These are phyloP conservation scores for Rubroshorea leprosula DNA, from an alignment of 345 rosid species.

Conservation along the genomic window DNA sequence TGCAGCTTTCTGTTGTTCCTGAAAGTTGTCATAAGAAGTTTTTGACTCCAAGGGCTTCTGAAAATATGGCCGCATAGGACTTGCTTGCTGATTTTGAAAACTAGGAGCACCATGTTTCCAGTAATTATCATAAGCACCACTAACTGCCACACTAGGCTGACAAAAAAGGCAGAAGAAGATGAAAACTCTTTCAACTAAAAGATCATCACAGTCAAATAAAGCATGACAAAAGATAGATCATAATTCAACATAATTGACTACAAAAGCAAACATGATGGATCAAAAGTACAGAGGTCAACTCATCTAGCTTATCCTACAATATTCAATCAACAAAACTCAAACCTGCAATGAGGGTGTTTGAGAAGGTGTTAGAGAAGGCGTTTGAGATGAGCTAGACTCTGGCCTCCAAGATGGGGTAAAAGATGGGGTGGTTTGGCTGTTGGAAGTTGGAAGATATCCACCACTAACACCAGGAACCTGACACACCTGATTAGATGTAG, in stretches of 20 bases:
- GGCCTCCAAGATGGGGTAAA: slow-evolving; percentile 59
- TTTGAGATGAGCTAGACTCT: slow-evolving; percentile 40
- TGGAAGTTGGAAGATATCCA: slow-evolving; percentile 53
- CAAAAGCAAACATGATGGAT: too few relatives aligned
- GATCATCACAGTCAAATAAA: slow-evolving; percentile 8
- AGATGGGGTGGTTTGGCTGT: slow-evolving; percentile 52
- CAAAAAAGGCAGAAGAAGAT: slow-evolving; percentile 17
- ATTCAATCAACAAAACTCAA: slow-evolving; percentile 16
- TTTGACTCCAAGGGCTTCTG: slow-evolving; percentile 58
- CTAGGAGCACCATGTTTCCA: slow-evolving; percentile 56
- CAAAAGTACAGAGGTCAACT: neutral
- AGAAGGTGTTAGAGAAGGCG: too few relatives aligned
- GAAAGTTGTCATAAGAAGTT: slow-evolving; percentile 55
- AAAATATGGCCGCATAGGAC: too few relatives aligned
- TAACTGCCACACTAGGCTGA: slow-evolving; percentile 58
- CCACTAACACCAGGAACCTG: slow-evolving; percentile 45
- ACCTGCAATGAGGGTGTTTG: slow-evolving; percentile 74
- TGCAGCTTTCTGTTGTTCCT: slow-evolving; percentile 59
- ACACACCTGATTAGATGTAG: slow-evolving; percentile 49
- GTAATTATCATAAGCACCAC: slow-evolving; percentile 64
- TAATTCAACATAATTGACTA: neutral
- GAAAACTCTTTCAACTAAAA: slow-evolving; percentile 6
- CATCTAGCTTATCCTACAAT: neutral
- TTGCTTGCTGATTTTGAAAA: slow-evolving; percentile 56
- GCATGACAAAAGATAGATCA: neutral